Conservation (phyloP, 352 stramenopile genomes). For the Phytopythium mirpurense region DNA sequence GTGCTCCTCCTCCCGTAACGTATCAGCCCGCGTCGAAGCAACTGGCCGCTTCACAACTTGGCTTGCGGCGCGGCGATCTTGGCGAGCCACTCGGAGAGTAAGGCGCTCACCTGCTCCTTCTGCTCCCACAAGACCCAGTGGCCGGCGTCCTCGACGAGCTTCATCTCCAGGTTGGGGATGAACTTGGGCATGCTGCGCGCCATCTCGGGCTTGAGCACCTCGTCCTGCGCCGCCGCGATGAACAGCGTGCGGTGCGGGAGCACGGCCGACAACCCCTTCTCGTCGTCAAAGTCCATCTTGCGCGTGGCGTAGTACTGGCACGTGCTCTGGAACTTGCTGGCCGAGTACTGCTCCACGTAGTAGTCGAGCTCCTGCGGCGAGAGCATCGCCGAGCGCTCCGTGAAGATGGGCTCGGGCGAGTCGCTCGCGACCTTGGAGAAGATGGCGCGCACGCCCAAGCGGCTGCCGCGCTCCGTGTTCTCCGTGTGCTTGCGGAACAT, state of each 20-base stretch:
- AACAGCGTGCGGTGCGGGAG: constrained; percentile 55
- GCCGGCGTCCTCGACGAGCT: constrained; percentile 42
- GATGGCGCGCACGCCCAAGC: constrained; percentile 8
- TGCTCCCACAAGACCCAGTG: constrained; percentile 68
- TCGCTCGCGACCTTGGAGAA: constrained; percentile 20
- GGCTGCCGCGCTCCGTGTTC: constrained; percentile 11
- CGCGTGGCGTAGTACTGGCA: constrained; percentile 57
- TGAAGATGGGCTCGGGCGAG: constrained; percentile 29
- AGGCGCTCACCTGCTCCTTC: constrained; percentile 31
- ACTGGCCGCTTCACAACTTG: constrained; percentile 16
- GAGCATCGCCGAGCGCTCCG: constrained; percentile 34
- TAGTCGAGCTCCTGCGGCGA: constrained; percentile 51
- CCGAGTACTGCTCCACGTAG: constrained; percentile 51
- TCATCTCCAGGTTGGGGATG: constrained; percentile 45
- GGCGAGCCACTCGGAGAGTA: constrained; percentile 32
- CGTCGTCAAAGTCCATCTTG: constrained; percentile 54
- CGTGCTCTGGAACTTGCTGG: constrained; percentile 48
- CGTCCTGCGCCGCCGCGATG: constrained; percentile 51
- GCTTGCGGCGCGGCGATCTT: constrained; percentile 14
- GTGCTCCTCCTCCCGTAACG: background rate
- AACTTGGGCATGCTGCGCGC: constrained; percentile 47
- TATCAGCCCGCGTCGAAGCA: background rate
- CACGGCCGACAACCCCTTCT: constrained; percentile 19
- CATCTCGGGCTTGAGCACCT: constrained; percentile 50
- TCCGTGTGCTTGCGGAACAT: constrained; percentile 46